Base-by-base conservation (phyloP, 352 stramenopile species). In the Phytophthora hibernalis region DNA sequence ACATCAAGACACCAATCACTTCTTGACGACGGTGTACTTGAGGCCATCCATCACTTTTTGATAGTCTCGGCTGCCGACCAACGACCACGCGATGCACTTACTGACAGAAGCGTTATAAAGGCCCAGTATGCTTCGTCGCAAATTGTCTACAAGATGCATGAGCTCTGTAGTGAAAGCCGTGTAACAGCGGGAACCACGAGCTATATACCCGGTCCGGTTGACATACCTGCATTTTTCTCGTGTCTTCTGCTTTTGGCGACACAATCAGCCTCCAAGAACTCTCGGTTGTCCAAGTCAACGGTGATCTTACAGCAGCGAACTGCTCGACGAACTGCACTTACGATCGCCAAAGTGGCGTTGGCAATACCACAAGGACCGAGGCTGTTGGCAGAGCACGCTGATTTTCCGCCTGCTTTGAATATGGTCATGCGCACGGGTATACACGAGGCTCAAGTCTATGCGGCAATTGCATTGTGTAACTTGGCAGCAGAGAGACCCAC, bases 401-500 rank as follows among this genome's bases (percentile, higher is more conserved):
- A 92, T 22, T 80, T 93, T 24, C 74, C 85, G 6, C 76, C 84
- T 6, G 84, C 85, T 22, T 64, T 96, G 10, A 95, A 95, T 47
- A 78, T 78, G 24, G 81, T 96, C 73, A 95, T 96, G 88, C 85
- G 90, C 13, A 93, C 84, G 8, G 88, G 86, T 4, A 80, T 93
- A 18, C 84, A 93, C 45, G 83, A 93, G 33, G 87, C 88, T 5
- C 89, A 97, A 24, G 71, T 95, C n/a, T 96, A 83, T 55, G 86
- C 85, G 1, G 88, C 88, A 24, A 84, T 95, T 43, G 87, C 84
- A 30, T 70, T 97, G n/a, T 96, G 90, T 53, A 96, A 97, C 68
- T 64, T 97, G 13, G 87, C 87, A 24, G 83, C 77, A 2, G 80
- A 91, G 65, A 75, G 78, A 15, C 70, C 61, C 28, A 63, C 63